Base-by-base conservation (phyloP, 1,284 basidiomycete species). In the Tranzscheliella williamsii region DNA sequence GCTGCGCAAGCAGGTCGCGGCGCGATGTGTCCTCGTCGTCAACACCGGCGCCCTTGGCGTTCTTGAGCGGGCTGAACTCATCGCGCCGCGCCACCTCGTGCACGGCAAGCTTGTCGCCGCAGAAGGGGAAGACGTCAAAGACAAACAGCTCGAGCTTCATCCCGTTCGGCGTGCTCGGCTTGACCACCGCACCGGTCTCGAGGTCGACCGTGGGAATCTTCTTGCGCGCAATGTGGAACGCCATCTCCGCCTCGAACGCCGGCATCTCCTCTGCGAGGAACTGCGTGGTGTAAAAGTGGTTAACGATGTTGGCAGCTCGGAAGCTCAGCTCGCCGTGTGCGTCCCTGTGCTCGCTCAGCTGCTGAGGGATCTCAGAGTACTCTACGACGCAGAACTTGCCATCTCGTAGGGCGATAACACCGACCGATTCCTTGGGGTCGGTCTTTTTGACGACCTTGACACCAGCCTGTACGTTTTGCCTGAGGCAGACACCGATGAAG, bases 121-220 rank as follows among this genome's bases (percentile, higher is more conserved):
- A 90, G 81, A 86, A 92, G 5, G 95, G 94, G 83, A 99, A 97
- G 38, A 99, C 95, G 80, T 99, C 94, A 74, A 98, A 99, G 40
- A 99, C 89, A 80, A 98, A 99, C 80, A 96, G 83, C 80, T 99
- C 95, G 64, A 99, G 85, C 81, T 99, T 99, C 90, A 98, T 95
- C 49, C 95, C 95, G 79, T 98, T 98, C n/a, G 91, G 90, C 74
- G 86, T 86, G 47, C 79, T 80, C 5, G 94, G 93, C 78, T 92
- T 94, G 77, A 91, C 79, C 3, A 76, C 37, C 42, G 80, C 72
- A 37, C 82, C 78, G 38, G 89, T 73, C 8, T 39, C 20, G 6
- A 72, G 64, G 31, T 72, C 73, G 61, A 94, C 81, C 66, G 88
- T 85, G 15, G 91, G 84, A 70, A 98, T 98, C 84, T 98, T 98